phyloP scores from a whole-genome alignment of 1,284 basidiomycete species.

The Gomphus sp. region DNA sequence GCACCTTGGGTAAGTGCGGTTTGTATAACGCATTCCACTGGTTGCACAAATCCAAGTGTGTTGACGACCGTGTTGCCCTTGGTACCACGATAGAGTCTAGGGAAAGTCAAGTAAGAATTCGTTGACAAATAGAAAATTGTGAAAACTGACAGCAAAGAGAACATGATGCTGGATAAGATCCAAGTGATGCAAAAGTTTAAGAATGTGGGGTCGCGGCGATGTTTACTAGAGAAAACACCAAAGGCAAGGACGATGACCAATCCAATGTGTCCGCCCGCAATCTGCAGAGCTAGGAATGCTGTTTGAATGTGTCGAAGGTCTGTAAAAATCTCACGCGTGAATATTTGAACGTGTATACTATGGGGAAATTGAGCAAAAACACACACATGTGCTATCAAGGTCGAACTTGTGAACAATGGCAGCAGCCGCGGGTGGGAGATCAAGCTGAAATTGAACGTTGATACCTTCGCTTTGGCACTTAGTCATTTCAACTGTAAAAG shows the following conservation, averaged over 20 bases:
- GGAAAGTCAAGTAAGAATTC: neutral
- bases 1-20: conserved; percentile 8
- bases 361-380: neutral
- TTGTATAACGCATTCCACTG: neutral
- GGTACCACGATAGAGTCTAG: conserved; percentile 6
- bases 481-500: neutral
- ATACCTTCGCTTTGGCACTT: neutral
- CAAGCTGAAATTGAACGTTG: neutral
- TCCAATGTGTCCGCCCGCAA: conserved; percentile 20
- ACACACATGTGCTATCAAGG: conserved; percentile 1
- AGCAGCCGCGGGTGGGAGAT: neutral
- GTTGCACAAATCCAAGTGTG: neutral
- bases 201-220: conserved; percentile 26
- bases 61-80: neutral
- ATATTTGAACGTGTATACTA: neutral
- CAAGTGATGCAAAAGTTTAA: conserved; percentile 27
- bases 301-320: neutral
- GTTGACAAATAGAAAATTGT: neutral
- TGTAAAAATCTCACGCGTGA: neutral
- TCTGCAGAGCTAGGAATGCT: conserved; percentile 23
- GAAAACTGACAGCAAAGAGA: conserved; percentile 19
- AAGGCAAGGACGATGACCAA: conserved; percentile 21
- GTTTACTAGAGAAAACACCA: conserved; percentile 19
- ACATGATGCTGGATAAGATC: conserved; percentile 27
- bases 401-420: neutral